Conservation (phyloP, 352 stramenopile genomes). For the Stramenopiles sp. region DNA sequence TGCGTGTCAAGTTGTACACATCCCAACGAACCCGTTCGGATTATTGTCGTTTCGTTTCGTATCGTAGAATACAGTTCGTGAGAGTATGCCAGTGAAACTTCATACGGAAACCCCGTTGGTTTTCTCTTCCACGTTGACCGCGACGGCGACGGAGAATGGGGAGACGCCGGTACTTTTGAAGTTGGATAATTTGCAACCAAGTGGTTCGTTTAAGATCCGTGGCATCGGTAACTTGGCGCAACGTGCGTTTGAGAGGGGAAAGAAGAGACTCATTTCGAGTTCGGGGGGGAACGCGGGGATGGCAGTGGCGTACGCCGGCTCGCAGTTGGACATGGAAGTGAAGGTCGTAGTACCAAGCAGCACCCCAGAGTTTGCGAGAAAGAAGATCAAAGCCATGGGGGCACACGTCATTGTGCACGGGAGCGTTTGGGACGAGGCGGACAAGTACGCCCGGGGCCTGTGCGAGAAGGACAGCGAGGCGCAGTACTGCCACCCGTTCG, state of each 20-base stretch:
- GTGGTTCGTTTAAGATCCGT: conserved; percentile 54
- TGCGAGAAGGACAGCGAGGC: conserved; percentile 21
- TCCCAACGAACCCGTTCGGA: too few relatives aligned
- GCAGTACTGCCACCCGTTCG: conserved; percentile 44
- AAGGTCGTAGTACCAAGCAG: conserved; percentile 45
- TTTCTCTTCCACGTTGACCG: conserved; percentile 30
- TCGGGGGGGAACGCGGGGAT: conserved; percentile 53
- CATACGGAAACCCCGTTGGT: conserved; percentile 34
- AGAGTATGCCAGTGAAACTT: neutral
- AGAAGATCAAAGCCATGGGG: conserved; percentile 35
- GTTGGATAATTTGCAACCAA: conserved; percentile 44
- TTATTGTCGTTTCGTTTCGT: too few relatives aligned
- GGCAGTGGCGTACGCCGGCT: conserved; percentile 34
- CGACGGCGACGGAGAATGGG: too few relatives aligned
- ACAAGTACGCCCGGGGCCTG: conserved; percentile 34
- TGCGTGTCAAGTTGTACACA: too few relatives aligned
- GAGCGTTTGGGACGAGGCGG: conserved; percentile 43
- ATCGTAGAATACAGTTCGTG: too few relatives aligned
- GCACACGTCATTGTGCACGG: conserved; percentile 43
- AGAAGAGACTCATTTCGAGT: conserved; percentile 31
- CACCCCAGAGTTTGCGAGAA: conserved; percentile 43
- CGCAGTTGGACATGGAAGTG: conserved; percentile 32
- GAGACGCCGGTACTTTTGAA: conserved; percentile 42
- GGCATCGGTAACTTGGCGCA: conserved; percentile 35
- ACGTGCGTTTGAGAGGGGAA: conserved; percentile 18